Conservation (phyloP, 805 yeast species). For the Starmerella scarabaei region DNA sequence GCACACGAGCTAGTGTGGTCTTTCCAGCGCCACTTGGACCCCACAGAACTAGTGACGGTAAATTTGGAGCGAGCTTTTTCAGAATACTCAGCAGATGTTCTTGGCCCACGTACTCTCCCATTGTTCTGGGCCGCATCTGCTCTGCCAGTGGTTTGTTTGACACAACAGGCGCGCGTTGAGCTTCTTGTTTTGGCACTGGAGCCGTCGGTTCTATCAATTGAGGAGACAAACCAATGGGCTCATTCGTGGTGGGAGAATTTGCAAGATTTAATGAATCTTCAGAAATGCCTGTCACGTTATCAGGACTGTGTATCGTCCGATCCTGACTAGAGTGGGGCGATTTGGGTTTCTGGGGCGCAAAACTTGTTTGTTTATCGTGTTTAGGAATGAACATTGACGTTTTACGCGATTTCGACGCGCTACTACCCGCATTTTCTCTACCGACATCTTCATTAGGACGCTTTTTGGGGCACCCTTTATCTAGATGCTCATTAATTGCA, state of each 20-base stretch:
- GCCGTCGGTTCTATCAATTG: neutral
- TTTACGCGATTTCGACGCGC: neutral
- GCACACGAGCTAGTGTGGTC: conserved; percentile 68
- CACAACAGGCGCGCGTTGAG: neutral
- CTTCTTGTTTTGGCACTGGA: neutral
- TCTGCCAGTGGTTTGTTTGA: conserved; percentile 50
- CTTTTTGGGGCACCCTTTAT: conserved; percentile 25
- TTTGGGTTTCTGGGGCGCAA: no score
- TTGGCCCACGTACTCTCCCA: conserved; percentile 76
- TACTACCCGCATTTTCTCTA: no score
- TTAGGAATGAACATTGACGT: no score
- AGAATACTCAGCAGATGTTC: conserved; percentile 58
- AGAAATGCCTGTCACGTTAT: neutral
- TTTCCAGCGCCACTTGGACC: conserved; percentile 95
- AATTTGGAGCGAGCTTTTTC: conserved; percentile 44
- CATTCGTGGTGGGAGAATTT: neutral
- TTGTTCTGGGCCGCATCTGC: conserved; percentile 58
- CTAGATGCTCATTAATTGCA: conserved; percentile 27
- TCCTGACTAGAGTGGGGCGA: neutral
- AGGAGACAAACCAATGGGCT: neutral
- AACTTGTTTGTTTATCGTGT: no score
- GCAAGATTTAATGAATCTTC: neutral
- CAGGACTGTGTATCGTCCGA: neutral
- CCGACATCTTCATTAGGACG: neutral
- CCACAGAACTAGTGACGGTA: conserved; percentile 79